Evolutionary conservation across 176 grass and related monocot species (phyloP).

Genomic region (Zoysia pacifica): DNA sequence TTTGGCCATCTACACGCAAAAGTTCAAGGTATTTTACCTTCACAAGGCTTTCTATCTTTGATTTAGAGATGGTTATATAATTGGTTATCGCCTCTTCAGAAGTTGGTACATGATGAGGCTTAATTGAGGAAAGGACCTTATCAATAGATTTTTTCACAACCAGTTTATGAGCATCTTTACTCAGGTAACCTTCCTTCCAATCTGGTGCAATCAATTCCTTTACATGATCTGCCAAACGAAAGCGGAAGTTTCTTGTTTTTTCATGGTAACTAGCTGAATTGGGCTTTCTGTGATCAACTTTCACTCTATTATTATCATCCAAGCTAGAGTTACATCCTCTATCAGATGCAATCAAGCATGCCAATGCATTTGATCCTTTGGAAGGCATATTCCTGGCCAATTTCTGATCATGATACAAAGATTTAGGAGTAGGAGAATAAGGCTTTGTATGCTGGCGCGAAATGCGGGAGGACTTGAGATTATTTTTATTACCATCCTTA

Average conservation of each 20-base stretch:
- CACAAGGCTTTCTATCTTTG: conserved; percentile 67
- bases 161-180: conserved; percentile 63
- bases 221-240: conserved; percentile 65
- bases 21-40: conserved; percentile 53
- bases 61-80: conserved; percentile 36
- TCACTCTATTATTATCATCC: conserved; percentile 29
- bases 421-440: conserved; percentile 24
- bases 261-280: conserved; percentile 28
- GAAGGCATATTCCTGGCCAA: conserved; percentile 32
- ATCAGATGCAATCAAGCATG: conserved; percentile 42
- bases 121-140: conserved; percentile 55
- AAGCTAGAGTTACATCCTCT: conserved; percentile 29
- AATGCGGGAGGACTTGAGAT: conserved; percentile 41
- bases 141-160: conserved; percentile 68
- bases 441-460: conserved; percentile 43
- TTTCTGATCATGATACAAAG: conserved; percentile 25
- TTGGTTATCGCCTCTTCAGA: conserved; percentile 42
- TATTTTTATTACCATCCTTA: conserved; percentile 45
- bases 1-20: conserved; percentile 1
- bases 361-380: conserved; percentile 45
- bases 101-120: conserved; percentile 55
- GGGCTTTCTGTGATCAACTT: conserved; percentile 34
- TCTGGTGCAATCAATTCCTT: conserved; percentile 71
- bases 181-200: conserved; percentile 66
- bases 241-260: conserved; percentile 47